Evolutionary conservation across 306 rosid species (phyloP), one percentile per base, ranked within the genome.

Genomic region (Vigna nakashimae): DNA sequence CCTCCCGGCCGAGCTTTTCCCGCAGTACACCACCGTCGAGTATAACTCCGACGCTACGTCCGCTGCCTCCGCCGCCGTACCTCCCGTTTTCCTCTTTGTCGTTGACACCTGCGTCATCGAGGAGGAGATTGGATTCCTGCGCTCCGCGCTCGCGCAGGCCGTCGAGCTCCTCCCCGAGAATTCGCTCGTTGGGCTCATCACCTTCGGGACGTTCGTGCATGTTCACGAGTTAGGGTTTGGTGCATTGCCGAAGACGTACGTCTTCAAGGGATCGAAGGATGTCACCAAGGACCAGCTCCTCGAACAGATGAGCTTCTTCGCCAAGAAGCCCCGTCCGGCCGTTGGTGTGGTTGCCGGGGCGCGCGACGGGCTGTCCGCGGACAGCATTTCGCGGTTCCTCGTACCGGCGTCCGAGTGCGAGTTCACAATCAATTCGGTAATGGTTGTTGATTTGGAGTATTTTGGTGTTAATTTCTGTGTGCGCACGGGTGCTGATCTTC

Each of bases 1-100:
- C 32, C 98, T 95, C 51, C 99, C 99, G 14, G 99, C 98, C 4
- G 99, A 95, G 87, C 96, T 95, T 56, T 95, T 89, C 81, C 94
- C 99, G 0, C 91, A 95, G 30, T 92, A 89, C 84, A 95, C 99
- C 1, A 92, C 99, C 18, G 81, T 95, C 71, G 99, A 95, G 73
- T 95, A 95, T 22, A 16, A 34, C 24, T 62, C 68, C 63, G 63
- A 87, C 2, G 55, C 71, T 7, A 34, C 87, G 1, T 65, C 65
- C 9, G 87, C 85, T 26, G 4, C 72, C 12, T 7, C 73, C 13
- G 22, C 88, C 1, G 4, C 79, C 2, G 20, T 83, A 12, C 92
- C 97, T 0, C 94, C 96, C 0, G 96, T 95, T 1, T 95, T 88
- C 73, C 69, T 95, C 82, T 92, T 95, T 70, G 97, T 95, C 24